These are phyloP conservation scores for Pulveroboletus sp. DNA, from an alignment of 768 basidiomycete species.

Conservation along the genomic window DNA sequence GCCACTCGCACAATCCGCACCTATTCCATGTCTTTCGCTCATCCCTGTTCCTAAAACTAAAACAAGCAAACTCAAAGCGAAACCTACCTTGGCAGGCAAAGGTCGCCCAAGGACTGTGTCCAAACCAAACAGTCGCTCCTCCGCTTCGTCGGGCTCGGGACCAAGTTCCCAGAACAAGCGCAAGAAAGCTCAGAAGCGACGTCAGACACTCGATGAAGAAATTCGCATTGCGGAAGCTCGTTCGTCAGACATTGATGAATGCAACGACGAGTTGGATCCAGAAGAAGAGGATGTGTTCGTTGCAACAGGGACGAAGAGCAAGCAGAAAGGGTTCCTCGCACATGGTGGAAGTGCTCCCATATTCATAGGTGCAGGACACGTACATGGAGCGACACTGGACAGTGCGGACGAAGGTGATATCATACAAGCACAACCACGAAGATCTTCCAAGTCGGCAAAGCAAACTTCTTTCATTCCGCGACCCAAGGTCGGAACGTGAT, in stretches of 20 bases:
- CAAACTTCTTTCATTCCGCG: slow-evolving; percentile 27
- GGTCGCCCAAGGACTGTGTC: slow-evolving; percentile 13
- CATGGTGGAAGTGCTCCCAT: slow-evolving; percentile 73
- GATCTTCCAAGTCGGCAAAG: slow-evolving; percentile 6
- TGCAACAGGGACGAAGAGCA: slow-evolving; percentile 55
- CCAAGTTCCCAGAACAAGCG: slow-evolving; percentile 16
- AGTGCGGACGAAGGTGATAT: slow-evolving; percentile 15
- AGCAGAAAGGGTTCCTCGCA: slow-evolving; percentile 60
- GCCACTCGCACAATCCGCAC: neutral
- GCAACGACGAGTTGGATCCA: slow-evolving; percentile 35
- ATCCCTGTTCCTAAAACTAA: slow-evolving; percentile 18
- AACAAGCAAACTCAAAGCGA: slow-evolving; percentile 12
- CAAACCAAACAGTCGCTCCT: neutral
- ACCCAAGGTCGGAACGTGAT: slow-evolving; percentile 17
- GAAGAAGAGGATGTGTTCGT: slow-evolving; percentile 48
- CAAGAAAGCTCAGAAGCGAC: slow-evolving; percentile 29
- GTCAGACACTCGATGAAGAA: slow-evolving; percentile 68
- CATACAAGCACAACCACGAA: neutral
- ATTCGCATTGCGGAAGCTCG: slow-evolving; percentile 45
- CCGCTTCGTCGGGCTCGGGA: slow-evolving; percentile 8
- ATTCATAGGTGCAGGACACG: slow-evolving; percentile 67
- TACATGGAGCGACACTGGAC: slow-evolving; percentile 47
- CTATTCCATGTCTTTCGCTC: slow-evolving; percentile 23
- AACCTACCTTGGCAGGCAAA: slow-evolving; percentile 15
- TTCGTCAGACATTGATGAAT: slow-evolving; percentile 29